These are phyloP conservation scores for Lachnellula subtilissima DNA, from an alignment of 2,329 filamentous ascomycete genomes.

Conservation along the genomic window DNA sequence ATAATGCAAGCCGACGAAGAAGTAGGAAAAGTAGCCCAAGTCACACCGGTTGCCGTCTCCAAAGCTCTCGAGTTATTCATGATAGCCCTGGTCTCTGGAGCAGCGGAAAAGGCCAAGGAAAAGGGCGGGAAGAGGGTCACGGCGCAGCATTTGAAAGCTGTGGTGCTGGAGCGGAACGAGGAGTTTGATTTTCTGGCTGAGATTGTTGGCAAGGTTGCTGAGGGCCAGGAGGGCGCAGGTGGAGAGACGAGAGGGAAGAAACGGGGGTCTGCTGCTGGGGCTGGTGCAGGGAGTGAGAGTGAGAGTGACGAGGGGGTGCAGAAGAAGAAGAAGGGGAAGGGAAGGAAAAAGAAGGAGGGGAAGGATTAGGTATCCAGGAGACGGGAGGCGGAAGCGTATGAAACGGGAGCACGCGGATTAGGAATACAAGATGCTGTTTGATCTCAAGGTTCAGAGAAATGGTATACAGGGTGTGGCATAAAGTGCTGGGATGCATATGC, in stretches of 20 bases:
- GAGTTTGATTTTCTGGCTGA: conserved; percentile 93
- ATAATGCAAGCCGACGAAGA: conserved; percentile 99
- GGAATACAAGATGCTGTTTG: too few species aligned
- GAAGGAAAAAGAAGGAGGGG: conserved; percentile 23
- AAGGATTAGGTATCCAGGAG: too few species aligned
- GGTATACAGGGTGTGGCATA: too few species aligned
- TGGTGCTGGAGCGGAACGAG: conserved; percentile 72
- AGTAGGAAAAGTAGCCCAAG: conserved; percentile 96
- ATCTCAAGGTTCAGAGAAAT: too few species aligned
- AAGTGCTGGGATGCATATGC: too few species aligned
- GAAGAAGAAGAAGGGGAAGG: conserved; percentile 25
- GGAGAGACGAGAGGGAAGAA: conserved; percentile 23
- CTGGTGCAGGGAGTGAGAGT: conserved; percentile 19
- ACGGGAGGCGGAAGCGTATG: too few species aligned
- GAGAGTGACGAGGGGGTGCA: conserved; percentile 25
- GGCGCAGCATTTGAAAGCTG: conserved; percentile 85
- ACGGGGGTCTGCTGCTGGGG: conserved; percentile 13
- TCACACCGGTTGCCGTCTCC: conserved; percentile 89
- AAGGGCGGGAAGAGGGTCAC: conserved; percentile 87
- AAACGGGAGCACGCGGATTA: too few species aligned
- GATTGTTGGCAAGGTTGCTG: conserved; percentile 80
- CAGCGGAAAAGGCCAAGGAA: conserved; percentile 75
- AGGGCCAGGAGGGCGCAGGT: conserved; percentile 34
- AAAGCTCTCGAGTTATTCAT: conserved; percentile 98
- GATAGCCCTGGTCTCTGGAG: conserved; percentile 87